Percentiles rank a stretch among this genome's conserved stretches.
phyloP scores from a whole-genome alignment of 2,329 filamentous ascomycete genomes.

The Phaeosphaeria sp. region DNA sequence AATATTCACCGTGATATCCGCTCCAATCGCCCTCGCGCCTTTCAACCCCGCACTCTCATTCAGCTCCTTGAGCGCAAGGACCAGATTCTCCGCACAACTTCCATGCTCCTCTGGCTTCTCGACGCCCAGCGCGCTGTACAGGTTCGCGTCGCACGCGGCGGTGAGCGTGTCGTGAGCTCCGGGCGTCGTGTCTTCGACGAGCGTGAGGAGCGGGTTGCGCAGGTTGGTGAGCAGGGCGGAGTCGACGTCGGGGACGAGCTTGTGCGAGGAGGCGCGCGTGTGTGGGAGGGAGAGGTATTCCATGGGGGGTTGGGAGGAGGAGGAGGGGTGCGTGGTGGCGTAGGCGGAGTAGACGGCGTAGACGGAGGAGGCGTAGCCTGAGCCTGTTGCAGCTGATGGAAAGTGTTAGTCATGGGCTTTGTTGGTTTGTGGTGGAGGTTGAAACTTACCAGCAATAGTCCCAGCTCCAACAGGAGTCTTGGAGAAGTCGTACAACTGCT shows the following conservation, averaged over 20 bases:
- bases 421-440: background rate
- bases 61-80: constrained; percentile 56
- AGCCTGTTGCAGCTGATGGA: constrained; percentile 52
- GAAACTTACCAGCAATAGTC: constrained; percentile 48
- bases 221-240: constrained; percentile 55
- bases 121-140: constrained; percentile 52
- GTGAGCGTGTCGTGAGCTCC: constrained; percentile 57
- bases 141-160: constrained; percentile 55
- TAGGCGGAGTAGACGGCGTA: constrained; percentile 60
- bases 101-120: constrained; percentile 56
- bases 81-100: constrained; percentile 57
- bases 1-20: constrained; percentile 57
- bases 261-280: constrained; percentile 51
- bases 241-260: constrained; percentile 50
- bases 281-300: constrained; percentile 57
- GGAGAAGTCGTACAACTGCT: constrained; percentile 59
- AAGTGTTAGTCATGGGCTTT: background rate
- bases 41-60: constrained; percentile 56
- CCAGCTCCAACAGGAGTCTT: constrained; percentile 60
- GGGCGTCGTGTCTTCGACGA: constrained; percentile 54
- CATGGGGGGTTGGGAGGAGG: constrained; percentile 49
- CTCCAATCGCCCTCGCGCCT: constrained; percentile 54
- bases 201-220: constrained; percentile 54
- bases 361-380: constrained; percentile 55
- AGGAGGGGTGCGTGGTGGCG: constrained; percentile 42